A percentile compares a stretch with the other conserved stretches of the same genome.
phyloP scores from a whole-genome alignment of 129 eudicot genomes.

The Tagetes erecta region DNA sequence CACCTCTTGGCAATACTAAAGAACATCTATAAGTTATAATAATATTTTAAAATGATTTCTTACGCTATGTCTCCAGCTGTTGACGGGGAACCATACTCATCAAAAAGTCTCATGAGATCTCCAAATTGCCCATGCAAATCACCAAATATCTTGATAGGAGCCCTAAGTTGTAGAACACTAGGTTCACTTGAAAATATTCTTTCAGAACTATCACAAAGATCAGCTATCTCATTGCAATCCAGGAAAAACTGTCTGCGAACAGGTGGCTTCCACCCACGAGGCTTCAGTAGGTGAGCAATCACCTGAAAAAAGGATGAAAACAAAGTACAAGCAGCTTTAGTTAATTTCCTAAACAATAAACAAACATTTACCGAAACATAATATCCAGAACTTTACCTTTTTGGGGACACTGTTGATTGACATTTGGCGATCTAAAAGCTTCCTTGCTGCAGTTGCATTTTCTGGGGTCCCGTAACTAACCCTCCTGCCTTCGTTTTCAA shows the following conservation, averaged over 20 bases:
- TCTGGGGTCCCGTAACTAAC: constrained; percentile 99
- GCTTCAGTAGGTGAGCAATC: constrained; percentile 84
- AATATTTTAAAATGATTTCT: constrained; percentile 38
- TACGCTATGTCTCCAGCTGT: constrained; percentile 99
- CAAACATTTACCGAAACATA: constrained; percentile 11
- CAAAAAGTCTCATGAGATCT: constrained; percentile 97
- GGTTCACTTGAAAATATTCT: constrained; percentile 95
- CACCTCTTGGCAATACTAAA: background rate
- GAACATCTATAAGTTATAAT: constrained; percentile 1
- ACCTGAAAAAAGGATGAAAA: constrained; percentile 46
- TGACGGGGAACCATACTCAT: constrained; percentile 97
- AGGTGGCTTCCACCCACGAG: constrained; percentile 99
- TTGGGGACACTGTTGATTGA: constrained; percentile 92
- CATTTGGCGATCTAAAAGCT: constrained; percentile 95
- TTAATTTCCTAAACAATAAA: background rate
- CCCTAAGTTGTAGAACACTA: constrained; percentile 86
- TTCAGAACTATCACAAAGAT: constrained; percentile 98
- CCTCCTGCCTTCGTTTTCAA: constrained; percentile 99
- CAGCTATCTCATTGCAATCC: constrained; percentile 97
- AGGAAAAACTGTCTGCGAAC: constrained; percentile 93
- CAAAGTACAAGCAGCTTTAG: background rate
- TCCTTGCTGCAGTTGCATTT: constrained; percentile 97
- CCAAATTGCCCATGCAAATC: constrained; percentile 99
- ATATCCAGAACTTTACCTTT: constrained; percentile 53
- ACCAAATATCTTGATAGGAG: constrained; percentile 98